Evolutionary conservation across 2,329 filamentous ascomycete genomes (phyloP), one percentile per base, ranked within the genome.

Genomic region (Colletotrichum sp.): DNA sequence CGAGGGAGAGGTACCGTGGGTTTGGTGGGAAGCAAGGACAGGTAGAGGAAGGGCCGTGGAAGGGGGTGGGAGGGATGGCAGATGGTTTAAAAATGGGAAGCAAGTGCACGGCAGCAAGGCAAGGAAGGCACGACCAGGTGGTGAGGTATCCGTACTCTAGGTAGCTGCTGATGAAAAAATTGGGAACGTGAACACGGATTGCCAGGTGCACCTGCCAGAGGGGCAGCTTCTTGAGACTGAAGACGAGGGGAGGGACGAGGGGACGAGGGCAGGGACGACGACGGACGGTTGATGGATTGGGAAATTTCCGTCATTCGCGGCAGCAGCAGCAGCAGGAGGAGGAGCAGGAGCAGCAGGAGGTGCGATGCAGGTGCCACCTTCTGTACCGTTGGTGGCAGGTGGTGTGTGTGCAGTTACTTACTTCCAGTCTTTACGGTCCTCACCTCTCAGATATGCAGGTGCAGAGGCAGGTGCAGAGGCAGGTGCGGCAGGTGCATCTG

Each of bases 51-150:
- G 43, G 65, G 28, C 48, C 52, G 69, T 58, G 24, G 62, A 66
- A 66, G 24, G 48, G 69, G 69, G 48, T 24, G 48, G 69, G 66
- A 52, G 61, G 67, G 61, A 74, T 74, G 52, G 67, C 43, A 52
- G 67, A 72, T 60, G 72, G 38, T 72, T 72, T 71, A 66, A 62
- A 71, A 66, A 71, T n/a, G 62, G 55, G 72, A n/a, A 66, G n/a
- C 32, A 56, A 28, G 24, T 13, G 61, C 32, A 38, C 36, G 36
- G 36, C 36, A 9, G 36, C 36, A 38, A 38, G 36, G 36, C 36
- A 38, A 38, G 36, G 36, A 43, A 52, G n/a, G 43, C 43, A 52
- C 43, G 43, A n/a, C 43, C n/a, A 21, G 43, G 64, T 8, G 16
- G n/a, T 38, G 6, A 36, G 61, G 26, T 21, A 24, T 56, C n/a